Evolutionary conservation across 2,329 filamentous ascomycete genomes (phyloP).

Genomic region (Colletotrichum sp.): DNA sequence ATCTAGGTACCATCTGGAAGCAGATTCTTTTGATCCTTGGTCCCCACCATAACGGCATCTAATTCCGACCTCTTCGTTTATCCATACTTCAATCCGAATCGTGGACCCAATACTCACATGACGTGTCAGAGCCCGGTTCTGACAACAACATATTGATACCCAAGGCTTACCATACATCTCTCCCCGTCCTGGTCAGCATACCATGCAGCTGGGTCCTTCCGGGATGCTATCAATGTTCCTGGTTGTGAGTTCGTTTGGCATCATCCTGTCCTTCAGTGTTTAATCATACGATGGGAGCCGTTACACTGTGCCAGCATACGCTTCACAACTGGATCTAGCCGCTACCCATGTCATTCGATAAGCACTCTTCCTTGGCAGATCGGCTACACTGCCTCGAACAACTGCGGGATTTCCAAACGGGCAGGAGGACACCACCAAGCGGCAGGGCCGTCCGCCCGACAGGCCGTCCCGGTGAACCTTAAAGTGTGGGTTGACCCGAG

Average conservation of each 20-base stretch:
- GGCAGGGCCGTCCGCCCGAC: neutral
- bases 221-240: neutral
- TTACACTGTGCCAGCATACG: neutral
- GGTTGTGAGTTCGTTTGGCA: neutral
- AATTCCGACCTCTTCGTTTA: neutral
- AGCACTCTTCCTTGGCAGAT: neutral
- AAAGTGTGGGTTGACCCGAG: neutral
- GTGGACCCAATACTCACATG: neutral
- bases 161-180: neutral
- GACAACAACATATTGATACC: neutral
- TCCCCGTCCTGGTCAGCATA: neutral
- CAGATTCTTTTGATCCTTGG: neutral
- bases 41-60: neutral
- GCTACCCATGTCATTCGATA: neutral
- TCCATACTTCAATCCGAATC: neutral
- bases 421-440: neutral
- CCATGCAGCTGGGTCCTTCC: neutral
- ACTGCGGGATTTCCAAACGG: neutral
- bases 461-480: slow-evolving; percentile 5
- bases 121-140: neutral
- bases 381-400: neutral
- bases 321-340: neutral
- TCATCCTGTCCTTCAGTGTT: neutral
- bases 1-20: neutral
- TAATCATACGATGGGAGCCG: neutral